Evolutionary conservation across 495 filamentous ascomycete genomes (phyloP), one percentile per base, ranked within the genome.

Genomic region (Letharia lupina): DNA sequence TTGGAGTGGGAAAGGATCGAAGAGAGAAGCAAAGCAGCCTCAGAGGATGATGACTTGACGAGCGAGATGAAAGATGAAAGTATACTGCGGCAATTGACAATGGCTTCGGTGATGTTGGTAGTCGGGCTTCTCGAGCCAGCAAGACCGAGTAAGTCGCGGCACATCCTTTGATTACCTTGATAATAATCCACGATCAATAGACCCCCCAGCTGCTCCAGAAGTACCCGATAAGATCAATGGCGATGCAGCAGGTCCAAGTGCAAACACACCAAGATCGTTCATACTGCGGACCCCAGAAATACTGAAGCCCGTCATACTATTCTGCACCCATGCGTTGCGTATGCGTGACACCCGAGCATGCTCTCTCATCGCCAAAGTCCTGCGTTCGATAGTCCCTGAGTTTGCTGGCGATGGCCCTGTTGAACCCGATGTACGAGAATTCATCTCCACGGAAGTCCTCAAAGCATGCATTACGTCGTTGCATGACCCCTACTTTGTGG

Each of bases 1-100:
- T 80, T 82, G 0, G 94, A 97, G 72, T 99, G 94, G 94, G 81
- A 83, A 48, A 70, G 76, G 11, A 81, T 87, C 61, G 84, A 88
- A 64, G 85, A 84, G 68, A 83, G 88, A 35, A 82, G 80, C 11
- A 83, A 83, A 66, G 79, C 85, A 40, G 85, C 84, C 13, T 82
- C 82, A 1, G 85, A 88, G 23, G 86, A 86, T 54, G 85, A 83
- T 58, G 82, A 88, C 70, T 79, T 99, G 45, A 88, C 89, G 2
- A 89, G 96, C 69, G 95, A 99, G 78, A 99, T 99, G 94, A 96
- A 96, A 76, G 87, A 90, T 28, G 94, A 99, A 73, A 97, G 93
- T 74, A 94, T 98, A 37, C 80, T 99, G 42, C 86, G 94, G n/a
- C 91, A 96, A 66, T 80, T 98, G 59, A 96, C 94, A 1, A 91